Percentiles rank a stretch among this genome's conserved stretches.
These are phyloP conservation scores for Populus alba DNA, from an alignment of 345 rosid genomes.

Conservation along the genomic window DNA sequence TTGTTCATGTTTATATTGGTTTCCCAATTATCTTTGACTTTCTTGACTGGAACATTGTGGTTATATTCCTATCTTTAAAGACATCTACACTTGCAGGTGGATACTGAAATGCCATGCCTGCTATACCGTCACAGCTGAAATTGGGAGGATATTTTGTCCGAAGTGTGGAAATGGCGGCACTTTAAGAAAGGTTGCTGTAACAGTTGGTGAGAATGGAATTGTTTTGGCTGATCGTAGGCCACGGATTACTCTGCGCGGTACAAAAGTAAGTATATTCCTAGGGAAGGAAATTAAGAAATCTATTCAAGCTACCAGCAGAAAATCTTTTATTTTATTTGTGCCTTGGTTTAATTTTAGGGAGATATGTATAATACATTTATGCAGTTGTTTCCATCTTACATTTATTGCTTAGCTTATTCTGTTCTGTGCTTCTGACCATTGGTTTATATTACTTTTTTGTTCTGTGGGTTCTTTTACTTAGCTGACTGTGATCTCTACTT, in stretches of 20 bases:
- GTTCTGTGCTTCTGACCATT: too few relatives aligned
- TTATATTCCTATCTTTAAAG: slow-evolving; percentile 12
- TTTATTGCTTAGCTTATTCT: neutral
- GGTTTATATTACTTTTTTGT: too few relatives aligned
- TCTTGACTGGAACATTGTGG: neutral
- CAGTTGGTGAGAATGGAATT: slow-evolving; percentile 77
- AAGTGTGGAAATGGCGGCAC: slow-evolving; percentile 98
- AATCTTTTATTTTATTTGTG: neutral
- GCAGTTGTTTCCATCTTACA: neutral
- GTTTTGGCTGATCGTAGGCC: slow-evolving; percentile 62
- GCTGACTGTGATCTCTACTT: neutral
- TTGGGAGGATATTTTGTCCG: slow-evolving; percentile 82
- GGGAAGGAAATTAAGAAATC: neutral
- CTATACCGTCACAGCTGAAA: slow-evolving; percentile 77
- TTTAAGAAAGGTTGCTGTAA: slow-evolving; percentile 74
- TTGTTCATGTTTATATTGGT: neutral
- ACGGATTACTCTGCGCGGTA: slow-evolving; percentile 68
- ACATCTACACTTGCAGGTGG: slow-evolving; percentile 60
- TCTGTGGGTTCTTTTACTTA: neutral
- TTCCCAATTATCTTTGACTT: neutral
- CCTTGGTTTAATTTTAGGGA: neutral
- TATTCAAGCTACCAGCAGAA: neutral
- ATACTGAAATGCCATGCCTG: slow-evolving; percentile 94
- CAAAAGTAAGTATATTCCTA: slow-evolving; percentile 52
- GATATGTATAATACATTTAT: neutral